phyloP scores from a whole-genome alignment of 108 stramenopile species.

The Fistulifera solaris region DNA sequence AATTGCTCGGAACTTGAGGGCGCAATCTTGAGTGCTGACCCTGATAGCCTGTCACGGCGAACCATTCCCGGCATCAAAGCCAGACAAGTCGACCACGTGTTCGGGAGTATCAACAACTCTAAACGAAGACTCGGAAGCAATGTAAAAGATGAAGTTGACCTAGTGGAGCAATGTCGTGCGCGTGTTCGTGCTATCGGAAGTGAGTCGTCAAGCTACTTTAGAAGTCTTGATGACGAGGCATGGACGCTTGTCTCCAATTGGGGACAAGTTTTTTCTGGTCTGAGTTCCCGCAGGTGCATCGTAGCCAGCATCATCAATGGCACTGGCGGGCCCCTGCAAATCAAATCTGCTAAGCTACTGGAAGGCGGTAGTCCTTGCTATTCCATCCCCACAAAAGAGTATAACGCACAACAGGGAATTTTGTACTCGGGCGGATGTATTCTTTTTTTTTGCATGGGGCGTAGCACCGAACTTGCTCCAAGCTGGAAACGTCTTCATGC shows the following conservation, averaged over 20 bases:
- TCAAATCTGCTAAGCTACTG: constrained; percentile 53
- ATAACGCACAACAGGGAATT: constrained; percentile 49
- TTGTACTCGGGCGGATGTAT: constrained; percentile 64
- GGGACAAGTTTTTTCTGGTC: constrained; percentile 63
- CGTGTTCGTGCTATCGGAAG: constrained; percentile 51
- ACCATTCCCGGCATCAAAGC: constrained; percentile 61
- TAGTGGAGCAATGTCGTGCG: constrained; percentile 57
- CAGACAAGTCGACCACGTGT: constrained; percentile 40
- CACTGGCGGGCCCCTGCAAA: constrained; percentile 52
- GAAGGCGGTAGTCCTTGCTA: constrained; percentile 73
- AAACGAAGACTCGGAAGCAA: constrained; percentile 24
- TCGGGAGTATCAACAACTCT: constrained; percentile 54
- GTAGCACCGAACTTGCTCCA: constrained; percentile 54
- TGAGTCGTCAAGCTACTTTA: constrained; percentile 38
- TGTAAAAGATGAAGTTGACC: constrained; percentile 54
- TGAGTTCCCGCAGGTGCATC: constrained; percentile 62
- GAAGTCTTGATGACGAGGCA: constrained; percentile 59
- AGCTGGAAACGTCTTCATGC: constrained; percentile 56
- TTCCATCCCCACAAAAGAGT: constrained; percentile 54
- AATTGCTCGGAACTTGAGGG: constrained; percentile 28
- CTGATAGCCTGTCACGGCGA: constrained; percentile 30
- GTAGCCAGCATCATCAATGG: constrained; percentile 73
- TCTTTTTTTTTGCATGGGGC: constrained; percentile 68
- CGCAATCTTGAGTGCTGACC: constrained; percentile 13
- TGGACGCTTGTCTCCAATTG: constrained; percentile 60